Percentiles rank a stretch among this genome's conserved stretches.
phyloP scores from a whole-genome alignment of 2,329 filamentous ascomycete species.

The Penicillium sp. region DNA sequence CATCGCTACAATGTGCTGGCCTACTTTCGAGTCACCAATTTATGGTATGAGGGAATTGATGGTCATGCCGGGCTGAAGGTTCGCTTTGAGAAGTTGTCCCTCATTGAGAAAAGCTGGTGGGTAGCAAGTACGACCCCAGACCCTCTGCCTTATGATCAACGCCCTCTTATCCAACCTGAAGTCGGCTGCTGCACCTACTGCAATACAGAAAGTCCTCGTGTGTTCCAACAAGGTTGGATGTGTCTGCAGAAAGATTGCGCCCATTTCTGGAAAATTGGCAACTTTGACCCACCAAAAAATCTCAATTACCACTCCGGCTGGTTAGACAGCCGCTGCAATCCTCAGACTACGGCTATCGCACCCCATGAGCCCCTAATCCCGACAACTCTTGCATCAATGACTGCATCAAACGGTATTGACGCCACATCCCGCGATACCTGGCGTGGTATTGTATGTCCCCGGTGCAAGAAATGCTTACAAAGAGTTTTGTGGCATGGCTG shows the following conservation, averaged over 20 bases:
- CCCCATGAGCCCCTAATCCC: neutral
- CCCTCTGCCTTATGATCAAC: slow-evolving; percentile 29
- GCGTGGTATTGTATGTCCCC: slow-evolving; percentile 65
- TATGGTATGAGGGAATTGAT: slow-evolving; percentile 64
- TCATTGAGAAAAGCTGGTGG: slow-evolving; percentile 60
- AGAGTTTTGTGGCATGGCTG: slow-evolving; percentile 63
- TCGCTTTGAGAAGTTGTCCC: slow-evolving; percentile 65
- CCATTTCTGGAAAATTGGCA: slow-evolving; percentile 55
- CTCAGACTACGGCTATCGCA: slow-evolving; percentile 14
- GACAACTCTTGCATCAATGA: neutral
- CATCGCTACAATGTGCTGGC: slow-evolving; percentile 65
- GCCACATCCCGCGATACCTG: slow-evolving; percentile 56
- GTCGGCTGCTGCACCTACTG: slow-evolving; percentile 45
- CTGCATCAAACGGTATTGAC: slow-evolving; percentile 2
- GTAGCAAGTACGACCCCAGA: slow-evolving; percentile 35
- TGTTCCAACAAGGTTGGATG: slow-evolving; percentile 56
- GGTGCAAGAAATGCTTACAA: slow-evolving; percentile 62
- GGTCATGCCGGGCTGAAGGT: slow-evolving; percentile 53
- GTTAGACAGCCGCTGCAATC: slow-evolving; percentile 54
- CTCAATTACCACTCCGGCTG: slow-evolving; percentile 58
- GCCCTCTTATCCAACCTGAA: slow-evolving; percentile 26
- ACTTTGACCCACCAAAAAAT: slow-evolving; percentile 26
- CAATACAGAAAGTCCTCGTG: slow-evolving; percentile 27
- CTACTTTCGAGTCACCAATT: slow-evolving; percentile 66
- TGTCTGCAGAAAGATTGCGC: slow-evolving; percentile 57